Evolutionary conservation across 1,139 yeast genomes (phyloP).

Genomic region (Meyerozyma smithsonii): DNA sequence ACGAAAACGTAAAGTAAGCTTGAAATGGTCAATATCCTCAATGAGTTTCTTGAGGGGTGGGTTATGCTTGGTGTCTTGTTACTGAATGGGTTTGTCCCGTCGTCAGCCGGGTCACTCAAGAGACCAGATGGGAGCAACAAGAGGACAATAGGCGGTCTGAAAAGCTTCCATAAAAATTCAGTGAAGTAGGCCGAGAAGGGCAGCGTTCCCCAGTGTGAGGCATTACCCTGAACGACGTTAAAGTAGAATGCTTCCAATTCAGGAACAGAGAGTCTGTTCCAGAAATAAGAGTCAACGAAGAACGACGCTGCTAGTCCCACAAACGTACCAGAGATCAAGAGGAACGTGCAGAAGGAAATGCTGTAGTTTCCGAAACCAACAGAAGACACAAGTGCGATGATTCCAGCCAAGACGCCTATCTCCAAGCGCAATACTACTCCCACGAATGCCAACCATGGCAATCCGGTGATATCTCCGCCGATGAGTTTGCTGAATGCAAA

Average conservation of each 20-base stretch:
- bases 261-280: slow-evolving; percentile 60
- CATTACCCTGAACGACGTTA: slow-evolving; percentile 69
- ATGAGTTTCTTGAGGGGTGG: slow-evolving; percentile 35
- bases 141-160: slow-evolving; percentile 63
- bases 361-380: slow-evolving; percentile 43
- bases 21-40: slow-evolving; percentile 34
- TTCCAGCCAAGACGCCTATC: slow-evolving; percentile 51
- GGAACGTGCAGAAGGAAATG: slow-evolving; percentile 27
- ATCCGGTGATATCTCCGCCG: slow-evolving; percentile 48
- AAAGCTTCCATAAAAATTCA: slow-evolving; percentile 38
- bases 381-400: slow-evolving; percentile 41
- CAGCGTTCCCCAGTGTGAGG: slow-evolving; percentile 80
- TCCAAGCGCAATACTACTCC: slow-evolving; percentile 75
- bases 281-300: slow-evolving; percentile 68
- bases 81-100: slow-evolving; percentile 15
- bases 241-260: slow-evolving; percentile 69
- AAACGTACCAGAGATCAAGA: slow-evolving; percentile 49
- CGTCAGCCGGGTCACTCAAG: slow-evolving; percentile 34
- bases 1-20: slow-evolving; percentile 49
- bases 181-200: slow-evolving; percentile 67
- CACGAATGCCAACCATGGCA: slow-evolving; percentile 55
- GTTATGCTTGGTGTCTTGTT: slow-evolving; percentile 19
- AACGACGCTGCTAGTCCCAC: slow-evolving; percentile 50
- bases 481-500: slow-evolving; percentile 50
- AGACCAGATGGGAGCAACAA: slow-evolving; percentile 42